These are phyloP conservation scores for Neonectria punicea DNA, from an alignment of 2,329 filamentous ascomycete species.

Conservation along the genomic window DNA sequence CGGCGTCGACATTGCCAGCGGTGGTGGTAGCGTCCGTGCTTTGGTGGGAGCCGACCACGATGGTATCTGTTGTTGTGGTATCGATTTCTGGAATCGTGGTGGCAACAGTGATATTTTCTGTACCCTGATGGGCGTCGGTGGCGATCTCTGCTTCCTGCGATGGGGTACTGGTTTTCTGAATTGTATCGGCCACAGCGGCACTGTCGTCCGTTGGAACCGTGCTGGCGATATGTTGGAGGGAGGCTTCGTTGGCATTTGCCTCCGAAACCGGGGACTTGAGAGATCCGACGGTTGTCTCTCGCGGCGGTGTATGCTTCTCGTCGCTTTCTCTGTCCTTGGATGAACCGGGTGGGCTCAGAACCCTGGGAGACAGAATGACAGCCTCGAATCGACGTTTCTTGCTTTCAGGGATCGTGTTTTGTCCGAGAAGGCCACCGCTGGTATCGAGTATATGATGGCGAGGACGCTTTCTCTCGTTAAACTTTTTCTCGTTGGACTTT, in stretches of 20 bases:
- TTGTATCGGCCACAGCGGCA: not conserved
- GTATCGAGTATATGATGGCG: not conserved
- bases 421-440: not conserved
- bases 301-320: not conserved
- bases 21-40: not conserved
- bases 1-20: not conserved
- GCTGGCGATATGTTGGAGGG: not conserved
- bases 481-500: not conserved
- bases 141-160: not conserved
- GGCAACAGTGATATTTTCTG: not conserved
- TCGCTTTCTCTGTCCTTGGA: not conserved
- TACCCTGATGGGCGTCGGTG: not conserved
- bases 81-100: not conserved
- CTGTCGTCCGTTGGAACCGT: not conserved
- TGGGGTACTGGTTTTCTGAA: not conserved
- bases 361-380: not conserved
- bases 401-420: not conserved
- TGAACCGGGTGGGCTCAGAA: not conserved
- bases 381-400: not conserved
- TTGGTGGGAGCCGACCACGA: not conserved
- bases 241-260: not conserved
- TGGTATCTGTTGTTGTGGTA: not conserved
- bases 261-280: not conserved
- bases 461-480: slow-evolving; percentile 1
- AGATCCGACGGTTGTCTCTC: not conserved